Conservation (phyloP, 306 rosid species). For the Ormosia semicastrata region DNA sequence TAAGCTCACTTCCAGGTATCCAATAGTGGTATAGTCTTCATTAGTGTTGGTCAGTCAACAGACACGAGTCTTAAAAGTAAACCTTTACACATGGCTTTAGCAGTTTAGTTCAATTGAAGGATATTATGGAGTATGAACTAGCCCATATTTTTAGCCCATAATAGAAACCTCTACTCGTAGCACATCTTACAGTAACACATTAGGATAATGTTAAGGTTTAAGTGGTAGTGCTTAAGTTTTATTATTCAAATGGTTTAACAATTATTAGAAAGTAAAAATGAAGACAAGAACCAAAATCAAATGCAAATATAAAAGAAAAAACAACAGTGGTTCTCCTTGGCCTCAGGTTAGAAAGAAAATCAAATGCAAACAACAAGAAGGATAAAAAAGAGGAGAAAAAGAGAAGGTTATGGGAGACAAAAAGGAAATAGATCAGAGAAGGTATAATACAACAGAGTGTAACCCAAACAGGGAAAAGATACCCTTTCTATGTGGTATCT, state of each 20-base stretch:
- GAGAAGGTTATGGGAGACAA: background rate
- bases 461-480: background rate
- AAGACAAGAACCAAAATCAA: background rate
- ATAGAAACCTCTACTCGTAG: background rate
- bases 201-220: slow-evolving; percentile 6
- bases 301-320: background rate
- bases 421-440: background rate
- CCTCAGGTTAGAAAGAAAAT: background rate
- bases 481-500: background rate
- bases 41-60: background rate
- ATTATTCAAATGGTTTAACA: background rate
- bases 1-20: background rate
- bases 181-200: background rate
- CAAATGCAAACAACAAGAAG: background rate
- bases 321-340: background rate
- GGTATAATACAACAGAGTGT: background rate
- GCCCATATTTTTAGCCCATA: background rate
- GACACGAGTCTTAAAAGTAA: background rate
- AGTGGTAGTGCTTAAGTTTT: background rate
- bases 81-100: background rate
- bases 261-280: background rate
- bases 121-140: background rate
- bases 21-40: background rate
- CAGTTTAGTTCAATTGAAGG: background rate
- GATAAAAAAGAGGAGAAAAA: background rate